phyloP scores from a whole-genome alignment of 805 yeast genomes.

The Wickerhamomyces tratensis region DNA sequence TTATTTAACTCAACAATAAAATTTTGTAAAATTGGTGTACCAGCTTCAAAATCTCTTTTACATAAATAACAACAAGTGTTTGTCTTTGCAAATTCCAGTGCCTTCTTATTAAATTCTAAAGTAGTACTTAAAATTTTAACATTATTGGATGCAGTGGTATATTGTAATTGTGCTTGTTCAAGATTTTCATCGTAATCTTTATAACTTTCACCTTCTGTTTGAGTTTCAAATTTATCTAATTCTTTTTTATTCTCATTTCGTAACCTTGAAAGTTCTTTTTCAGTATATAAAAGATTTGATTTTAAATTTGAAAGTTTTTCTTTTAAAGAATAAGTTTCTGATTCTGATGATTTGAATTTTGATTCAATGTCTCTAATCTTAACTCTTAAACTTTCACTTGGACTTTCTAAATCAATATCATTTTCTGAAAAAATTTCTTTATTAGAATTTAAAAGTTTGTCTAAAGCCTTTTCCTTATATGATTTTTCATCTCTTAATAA shows the following conservation, averaged over 20 bases:
- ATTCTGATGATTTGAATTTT: not conserved
- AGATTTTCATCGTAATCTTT: slow-evolving; percentile 41
- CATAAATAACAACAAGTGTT: slow-evolving; percentile 65
- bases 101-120: slow-evolving; percentile 57
- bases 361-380: slow-evolving; percentile 2
- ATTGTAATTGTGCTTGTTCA: slow-evolving; percentile 50
- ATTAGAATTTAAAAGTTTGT: slow-evolving; percentile 19
- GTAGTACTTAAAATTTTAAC: slow-evolving; percentile 63
- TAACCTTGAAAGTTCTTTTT: slow-evolving; percentile 2
- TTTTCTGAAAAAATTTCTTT: slow-evolving; percentile 11
- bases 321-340: slow-evolving; percentile 6
- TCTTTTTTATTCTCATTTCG: slow-evolving; percentile 5
- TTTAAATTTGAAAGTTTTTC: slow-evolving; percentile 12
- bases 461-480: slow-evolving; percentile 20
- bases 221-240: slow-evolving; percentile 5
- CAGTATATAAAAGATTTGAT: slow-evolving; percentile 10
- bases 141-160: slow-evolving; percentile 51
- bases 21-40: slow-evolving; percentile 13
- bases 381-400: slow-evolving; percentile 6
- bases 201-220: slow-evolving; percentile 27
- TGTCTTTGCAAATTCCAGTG: slow-evolving; percentile 49
- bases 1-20: slow-evolving; percentile 21
- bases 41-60: slow-evolving; percentile 47
- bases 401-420: slow-evolving; percentile 8
- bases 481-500: slow-evolving; percentile 31